Evolutionary conservation across 1,284 basidiomycete species (phyloP).

Genomic region (Cryptococcus amylolentus): DNA sequence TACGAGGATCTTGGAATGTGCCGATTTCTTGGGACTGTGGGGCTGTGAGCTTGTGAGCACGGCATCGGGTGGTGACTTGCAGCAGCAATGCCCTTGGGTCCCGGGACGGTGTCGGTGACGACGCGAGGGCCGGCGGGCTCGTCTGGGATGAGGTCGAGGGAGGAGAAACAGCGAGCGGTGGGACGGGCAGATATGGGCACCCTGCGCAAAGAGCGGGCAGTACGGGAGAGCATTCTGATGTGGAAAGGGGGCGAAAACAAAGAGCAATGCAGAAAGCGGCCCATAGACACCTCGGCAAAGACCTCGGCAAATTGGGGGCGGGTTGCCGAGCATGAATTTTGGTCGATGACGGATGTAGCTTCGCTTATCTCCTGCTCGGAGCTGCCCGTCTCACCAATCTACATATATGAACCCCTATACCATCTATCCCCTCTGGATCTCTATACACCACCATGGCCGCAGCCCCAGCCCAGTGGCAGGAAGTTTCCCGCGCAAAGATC

Average conservation of each 20-base stretch:
- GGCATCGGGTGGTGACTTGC: constrained; percentile 5
- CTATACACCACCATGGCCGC: not conserved
- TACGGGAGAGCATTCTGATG: not conserved
- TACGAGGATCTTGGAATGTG: constrained; percentile 49
- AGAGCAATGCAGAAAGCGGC: too few species aligned
- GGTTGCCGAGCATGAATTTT: not conserved
- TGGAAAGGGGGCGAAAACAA: too few species aligned
- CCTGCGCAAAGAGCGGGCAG: not conserved
- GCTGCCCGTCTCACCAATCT: too few species aligned
- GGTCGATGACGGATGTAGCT: not conserved
- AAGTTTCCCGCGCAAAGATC: constrained; percentile 57
- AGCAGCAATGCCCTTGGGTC: constrained; percentile 20
- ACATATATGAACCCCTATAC: constrained; percentile 1
- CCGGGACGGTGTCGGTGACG: constrained; percentile 21
- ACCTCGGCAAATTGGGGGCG: not conserved
- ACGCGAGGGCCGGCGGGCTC: constrained; percentile 22
- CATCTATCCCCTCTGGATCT: constrained; percentile 2
- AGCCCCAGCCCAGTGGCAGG: constrained; percentile 52
- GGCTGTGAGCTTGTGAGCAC: not conserved
- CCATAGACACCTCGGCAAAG: not conserved
- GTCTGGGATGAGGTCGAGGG: constrained; percentile 23
- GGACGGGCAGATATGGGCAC: not conserved
- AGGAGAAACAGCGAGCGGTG: constrained; percentile 15
- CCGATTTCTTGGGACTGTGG: constrained; percentile 34
- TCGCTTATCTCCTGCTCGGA: not conserved